phyloP scores from a whole-genome alignment of 2,329 filamentous ascomycete species.

The Phyllosticta citriasiana region DNA sequence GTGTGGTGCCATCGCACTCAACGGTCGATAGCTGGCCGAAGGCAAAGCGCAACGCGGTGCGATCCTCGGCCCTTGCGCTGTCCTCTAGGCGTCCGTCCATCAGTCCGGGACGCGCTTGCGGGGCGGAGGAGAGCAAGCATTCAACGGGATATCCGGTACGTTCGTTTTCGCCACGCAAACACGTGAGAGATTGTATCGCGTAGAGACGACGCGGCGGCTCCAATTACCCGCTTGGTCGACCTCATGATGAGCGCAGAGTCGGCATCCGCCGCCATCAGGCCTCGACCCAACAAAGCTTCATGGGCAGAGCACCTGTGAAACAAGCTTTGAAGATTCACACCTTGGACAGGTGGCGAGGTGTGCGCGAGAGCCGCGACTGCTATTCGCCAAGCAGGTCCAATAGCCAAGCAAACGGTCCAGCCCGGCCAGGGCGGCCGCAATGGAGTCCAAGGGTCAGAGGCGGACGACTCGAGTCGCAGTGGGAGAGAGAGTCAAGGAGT shows the following conservation, averaged over 20 bases:
- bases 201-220: background rate
- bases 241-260: background rate
- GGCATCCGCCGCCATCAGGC: background rate
- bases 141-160: background rate
- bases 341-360: background rate
- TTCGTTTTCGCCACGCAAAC: background rate
- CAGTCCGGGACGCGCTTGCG: background rate
- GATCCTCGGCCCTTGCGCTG: background rate
- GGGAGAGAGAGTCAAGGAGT: background rate
- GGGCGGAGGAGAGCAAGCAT: background rate
- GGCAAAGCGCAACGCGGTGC: background rate
- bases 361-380: background rate
- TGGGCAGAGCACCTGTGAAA: background rate
- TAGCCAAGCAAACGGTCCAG: background rate
- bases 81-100: background rate
- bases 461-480: background rate
- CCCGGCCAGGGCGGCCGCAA: background rate
- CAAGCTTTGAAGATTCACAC: background rate
- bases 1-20: background rate
- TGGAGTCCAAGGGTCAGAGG: background rate
- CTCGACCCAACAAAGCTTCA: background rate
- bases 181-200: background rate
- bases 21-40: background rate
- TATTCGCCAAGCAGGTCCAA: background rate
- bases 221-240: background rate